Evolutionary conservation across 257 asterid species (phyloP).

Genomic region (Salvia hispanica): DNA sequence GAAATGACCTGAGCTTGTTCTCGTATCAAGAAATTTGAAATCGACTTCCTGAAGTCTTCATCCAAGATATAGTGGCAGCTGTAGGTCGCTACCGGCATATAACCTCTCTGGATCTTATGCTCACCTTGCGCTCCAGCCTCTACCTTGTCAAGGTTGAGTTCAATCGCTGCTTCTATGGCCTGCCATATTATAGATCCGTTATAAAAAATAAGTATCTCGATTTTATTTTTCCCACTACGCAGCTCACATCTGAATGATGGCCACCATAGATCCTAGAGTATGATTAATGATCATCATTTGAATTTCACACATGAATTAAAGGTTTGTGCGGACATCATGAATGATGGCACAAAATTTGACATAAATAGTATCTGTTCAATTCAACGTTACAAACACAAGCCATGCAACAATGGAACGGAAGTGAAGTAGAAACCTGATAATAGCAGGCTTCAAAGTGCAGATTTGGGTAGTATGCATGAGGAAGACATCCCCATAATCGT

Average conservation of each 20-base stretch:
- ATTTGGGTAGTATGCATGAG: constrained; percentile 76
- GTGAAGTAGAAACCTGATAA: constrained; percentile 66
- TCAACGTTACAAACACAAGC: background rate
- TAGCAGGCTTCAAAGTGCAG: constrained; percentile 98
- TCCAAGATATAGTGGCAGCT: constrained; percentile 84
- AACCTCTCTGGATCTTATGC: constrained; percentile 96
- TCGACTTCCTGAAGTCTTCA: constrained; percentile 66
- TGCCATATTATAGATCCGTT: constrained; percentile 36
- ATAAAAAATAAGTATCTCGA: background rate
- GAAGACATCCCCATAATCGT: constrained; percentile 98
- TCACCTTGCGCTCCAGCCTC: constrained; percentile 99
- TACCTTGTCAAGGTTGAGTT: constrained; percentile 71
- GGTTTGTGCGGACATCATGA: background rate
- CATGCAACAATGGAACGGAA: background rate
- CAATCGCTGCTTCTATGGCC: constrained; percentile 99
- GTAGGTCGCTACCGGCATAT: constrained; percentile 82
- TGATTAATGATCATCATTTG: background rate
- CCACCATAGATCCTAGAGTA: background rate
- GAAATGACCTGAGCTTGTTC: constrained; percentile 74
- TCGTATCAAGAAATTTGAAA: constrained; percentile 73
- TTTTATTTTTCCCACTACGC: background rate
- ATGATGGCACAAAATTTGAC: background rate
- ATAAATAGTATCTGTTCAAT: constrained; percentile 9
- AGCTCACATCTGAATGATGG: background rate
- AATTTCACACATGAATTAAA: background rate